phyloP scores from a whole-genome alignment of 139 green algal genomes.

The Microglena sp. region DNA sequence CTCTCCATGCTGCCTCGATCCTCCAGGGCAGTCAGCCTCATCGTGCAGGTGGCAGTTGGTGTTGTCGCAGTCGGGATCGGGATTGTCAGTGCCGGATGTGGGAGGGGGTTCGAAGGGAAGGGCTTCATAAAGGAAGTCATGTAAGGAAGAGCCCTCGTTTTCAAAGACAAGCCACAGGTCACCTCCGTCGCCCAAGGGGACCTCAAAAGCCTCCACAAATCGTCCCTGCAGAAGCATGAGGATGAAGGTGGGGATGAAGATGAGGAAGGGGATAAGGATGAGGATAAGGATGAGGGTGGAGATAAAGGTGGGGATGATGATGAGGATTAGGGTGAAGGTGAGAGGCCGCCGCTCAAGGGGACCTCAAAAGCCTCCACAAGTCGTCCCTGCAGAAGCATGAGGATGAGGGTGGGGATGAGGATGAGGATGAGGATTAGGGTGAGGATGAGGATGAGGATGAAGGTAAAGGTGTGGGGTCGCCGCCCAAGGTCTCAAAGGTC shows the following conservation, averaged over 20 bases:
- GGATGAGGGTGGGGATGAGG: too few relatives aligned
- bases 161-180: slow-evolving; percentile 53
- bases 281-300: too few relatives aligned
- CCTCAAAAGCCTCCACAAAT: slow-evolving; percentile 43
- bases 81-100: not conserved
- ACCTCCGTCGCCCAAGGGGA: not conserved
- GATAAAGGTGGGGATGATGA: too few relatives aligned
- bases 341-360: not conserved
- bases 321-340: too few relatives aligned
- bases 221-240: slow-evolving; percentile 27
- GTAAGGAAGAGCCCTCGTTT: slow-evolving; percentile 59
- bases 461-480: too few relatives aligned
- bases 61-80: not conserved
- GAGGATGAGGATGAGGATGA: too few relatives aligned
- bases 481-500: too few relatives aligned
- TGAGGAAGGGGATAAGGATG: too few relatives aligned
- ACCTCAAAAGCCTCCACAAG: slow-evolving; percentile 43
- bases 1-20: not conserved
- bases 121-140: slow-evolving; percentile 56
- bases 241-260: too few relatives aligned
- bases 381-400: slow-evolving; percentile 25
- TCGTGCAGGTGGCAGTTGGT: not conserved
- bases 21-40: slow-evolving; percentile 7
- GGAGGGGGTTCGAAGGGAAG: not conserved
- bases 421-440: too few relatives aligned